Percentiles rank a stretch among this genome's conserved stretches.
phyloP scores from a whole-genome alignment of 1,284 basidiomycete species.

The Apiotrichum montevideense region DNA sequence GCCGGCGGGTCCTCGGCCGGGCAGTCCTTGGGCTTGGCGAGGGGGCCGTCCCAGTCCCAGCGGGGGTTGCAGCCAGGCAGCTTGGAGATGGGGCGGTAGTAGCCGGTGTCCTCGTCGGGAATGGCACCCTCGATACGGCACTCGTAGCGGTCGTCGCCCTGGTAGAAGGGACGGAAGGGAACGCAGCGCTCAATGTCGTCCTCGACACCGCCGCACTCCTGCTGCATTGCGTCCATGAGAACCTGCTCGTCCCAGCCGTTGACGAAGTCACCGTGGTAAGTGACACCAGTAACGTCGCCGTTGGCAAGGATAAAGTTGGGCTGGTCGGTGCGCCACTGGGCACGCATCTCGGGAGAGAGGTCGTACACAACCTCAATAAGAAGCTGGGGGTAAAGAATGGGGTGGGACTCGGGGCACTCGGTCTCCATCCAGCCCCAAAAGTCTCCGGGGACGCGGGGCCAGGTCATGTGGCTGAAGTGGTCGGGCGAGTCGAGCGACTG shows the following conservation, averaged over 20 bases:
- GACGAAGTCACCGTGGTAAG: constrained; percentile 11
- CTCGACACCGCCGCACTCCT: neutral
- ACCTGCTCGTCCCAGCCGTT: no score
- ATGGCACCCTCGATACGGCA: constrained; percentile 11
- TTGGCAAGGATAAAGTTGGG: constrained; percentile 30
- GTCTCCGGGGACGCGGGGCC: constrained; percentile 29
- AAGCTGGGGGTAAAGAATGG: constrained; percentile 33
- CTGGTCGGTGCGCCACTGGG: constrained; percentile 9
- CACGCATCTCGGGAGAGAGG: neutral
- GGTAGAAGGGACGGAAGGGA: no score
- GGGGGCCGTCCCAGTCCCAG: constrained; percentile 15
- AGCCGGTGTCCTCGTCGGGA: constrained; percentile 11
- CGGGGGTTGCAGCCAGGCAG: constrained; percentile 38
- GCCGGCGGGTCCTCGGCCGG: no score
- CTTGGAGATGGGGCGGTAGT: constrained; percentile 4
- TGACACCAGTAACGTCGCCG: constrained; percentile 28
- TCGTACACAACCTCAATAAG: neutral
- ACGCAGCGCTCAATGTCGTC: no score
- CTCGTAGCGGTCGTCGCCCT: no score
- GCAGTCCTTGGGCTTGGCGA: no score
- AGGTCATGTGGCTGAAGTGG: constrained; percentile 48
- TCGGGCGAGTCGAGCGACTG: constrained; percentile 44
- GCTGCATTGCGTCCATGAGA: no score
- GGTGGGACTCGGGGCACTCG: constrained; percentile 10
- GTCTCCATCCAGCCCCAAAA: neutral